Evolutionary conservation across 441 rosid genomes (phyloP), one percentile per base, ranked within the genome.

Genomic region (Aquilaria agallochum): DNA sequence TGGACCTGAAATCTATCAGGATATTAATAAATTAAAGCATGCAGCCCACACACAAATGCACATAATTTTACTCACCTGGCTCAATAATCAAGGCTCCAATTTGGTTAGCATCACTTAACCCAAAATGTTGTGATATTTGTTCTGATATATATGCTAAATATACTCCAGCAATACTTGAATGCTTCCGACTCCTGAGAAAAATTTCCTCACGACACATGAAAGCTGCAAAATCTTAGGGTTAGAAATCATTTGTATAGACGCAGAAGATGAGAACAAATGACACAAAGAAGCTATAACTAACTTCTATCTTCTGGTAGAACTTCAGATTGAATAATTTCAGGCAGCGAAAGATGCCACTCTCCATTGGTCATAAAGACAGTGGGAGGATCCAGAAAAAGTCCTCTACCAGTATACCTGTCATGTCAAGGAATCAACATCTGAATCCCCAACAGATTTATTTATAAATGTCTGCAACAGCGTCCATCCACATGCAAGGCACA

Each of bases 371-470:
- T 72, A 72, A 69, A 87, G 55, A 88, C 86, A 31, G 94, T 84
- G 45, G 97, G 97, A 76, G 97, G 94, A 49, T 89, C 96, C 58
- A 94, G 77, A 72, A 91, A 94, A 68, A 84, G 74, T 56, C 97
- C 97, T 84, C 96, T 84, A 69, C 99, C 97, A 53, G 85, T 79
- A 64, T 91, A 94, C 97, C 97, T 91, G 74, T n/a, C 31, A 58
- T 34, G 40, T 34, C 40, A 34, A 34, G 40, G 0, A 3, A 34
- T 34, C 40, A 34, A 34, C 6, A 6, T 34, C 6, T 6, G 1
- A 34, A 34, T 6, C 5, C 40, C 40, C 6, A 6, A 34, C 6
- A 34, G 40, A 34, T 34, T 6, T 34, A 34, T 34, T 20, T 20
- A 20, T 20, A 20, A 20, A 20, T 20, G 27, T 20, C 5, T 34